Conservation (phyloP, 2,329 filamentous ascomycete species). For the Colletotrichum destructivum region DNA sequence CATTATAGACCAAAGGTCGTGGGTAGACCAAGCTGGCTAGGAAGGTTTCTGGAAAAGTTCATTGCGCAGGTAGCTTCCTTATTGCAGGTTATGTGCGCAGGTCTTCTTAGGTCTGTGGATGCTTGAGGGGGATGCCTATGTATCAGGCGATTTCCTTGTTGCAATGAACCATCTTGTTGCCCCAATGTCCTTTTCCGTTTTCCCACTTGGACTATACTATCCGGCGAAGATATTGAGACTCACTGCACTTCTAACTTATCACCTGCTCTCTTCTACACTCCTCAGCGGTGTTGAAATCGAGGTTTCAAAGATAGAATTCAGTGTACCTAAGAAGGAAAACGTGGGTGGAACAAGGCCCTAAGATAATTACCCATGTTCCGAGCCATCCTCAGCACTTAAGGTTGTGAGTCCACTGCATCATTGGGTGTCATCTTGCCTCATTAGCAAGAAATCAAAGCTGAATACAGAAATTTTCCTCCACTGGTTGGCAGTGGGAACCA, state of each 20-base stretch:
- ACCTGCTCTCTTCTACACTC: not conserved
- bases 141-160: not conserved
- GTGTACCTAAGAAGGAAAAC: not conserved
- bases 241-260: not conserved
- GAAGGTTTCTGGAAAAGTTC: not conserved
- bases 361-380: not conserved
- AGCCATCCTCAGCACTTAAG: not conserved
- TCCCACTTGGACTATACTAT: not conserved
- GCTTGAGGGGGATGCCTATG: too few species aligned
- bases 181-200: not conserved
- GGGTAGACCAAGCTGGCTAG: too few species aligned
- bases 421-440: not conserved
- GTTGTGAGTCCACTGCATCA: not conserved
- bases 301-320: not conserved
- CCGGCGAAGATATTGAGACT: not conserved
- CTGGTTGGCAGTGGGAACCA: too few species aligned
- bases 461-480: too few species aligned
- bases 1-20: too few species aligned
- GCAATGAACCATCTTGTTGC: not conserved
- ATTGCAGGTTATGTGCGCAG: not conserved
- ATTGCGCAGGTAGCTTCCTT: not conserved
- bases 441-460: too few species aligned
- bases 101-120: not conserved
- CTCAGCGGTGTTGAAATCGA: too few species aligned
- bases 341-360: not conserved